Percentiles rank a stretch among this genome's conserved stretches.
phyloP scores from a whole-genome alignment of 371 early-diverging fungal genomes.

The Actinomortierella ambigua region DNA sequence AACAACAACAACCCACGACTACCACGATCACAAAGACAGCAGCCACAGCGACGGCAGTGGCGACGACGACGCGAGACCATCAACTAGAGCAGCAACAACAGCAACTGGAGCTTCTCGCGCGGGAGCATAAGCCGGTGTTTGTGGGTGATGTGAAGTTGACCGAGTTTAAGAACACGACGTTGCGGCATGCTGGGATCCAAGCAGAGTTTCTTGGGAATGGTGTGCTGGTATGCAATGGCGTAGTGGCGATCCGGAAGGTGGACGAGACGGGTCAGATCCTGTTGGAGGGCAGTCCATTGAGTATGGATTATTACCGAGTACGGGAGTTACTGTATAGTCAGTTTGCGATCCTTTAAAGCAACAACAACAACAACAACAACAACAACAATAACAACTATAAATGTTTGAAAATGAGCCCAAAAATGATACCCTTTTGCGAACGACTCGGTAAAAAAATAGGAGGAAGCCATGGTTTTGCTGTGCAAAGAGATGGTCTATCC shows the following conservation, averaged over 20 bases:
- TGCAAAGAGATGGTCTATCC: too few relatives aligned
- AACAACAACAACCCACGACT: neutral
- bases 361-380: neutral
- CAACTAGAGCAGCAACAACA: conserved; percentile 34
- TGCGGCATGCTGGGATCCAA: conserved; percentile 75
- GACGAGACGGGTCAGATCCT: conserved; percentile 36
- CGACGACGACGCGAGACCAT: conserved; percentile 13
- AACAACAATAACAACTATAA: too few relatives aligned
- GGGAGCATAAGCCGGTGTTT: conserved; percentile 71
- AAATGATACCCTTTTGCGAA: conserved; percentile 45
- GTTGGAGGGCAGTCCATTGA: conserved; percentile 42
- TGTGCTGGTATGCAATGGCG: conserved; percentile 83
- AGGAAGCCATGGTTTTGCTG: too few relatives aligned
- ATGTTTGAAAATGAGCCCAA: too few relatives aligned
- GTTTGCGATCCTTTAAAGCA: conserved; percentile 61
- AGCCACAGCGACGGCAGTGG: too few relatives aligned
- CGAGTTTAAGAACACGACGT: conserved; percentile 69
- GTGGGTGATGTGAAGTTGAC: conserved; percentile 89
- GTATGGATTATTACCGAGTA: conserved; percentile 46
- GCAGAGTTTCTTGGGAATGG: conserved; percentile 87
- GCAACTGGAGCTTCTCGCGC: conserved; percentile 18
- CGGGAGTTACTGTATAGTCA: conserved; percentile 58
- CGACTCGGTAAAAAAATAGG: neutral
- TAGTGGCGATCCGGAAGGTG: conserved; percentile 75
- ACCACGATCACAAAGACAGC: too few relatives aligned